Base-by-base conservation (phyloP, 345 rosid genomes). In the Clarkia xantiana region DNA sequence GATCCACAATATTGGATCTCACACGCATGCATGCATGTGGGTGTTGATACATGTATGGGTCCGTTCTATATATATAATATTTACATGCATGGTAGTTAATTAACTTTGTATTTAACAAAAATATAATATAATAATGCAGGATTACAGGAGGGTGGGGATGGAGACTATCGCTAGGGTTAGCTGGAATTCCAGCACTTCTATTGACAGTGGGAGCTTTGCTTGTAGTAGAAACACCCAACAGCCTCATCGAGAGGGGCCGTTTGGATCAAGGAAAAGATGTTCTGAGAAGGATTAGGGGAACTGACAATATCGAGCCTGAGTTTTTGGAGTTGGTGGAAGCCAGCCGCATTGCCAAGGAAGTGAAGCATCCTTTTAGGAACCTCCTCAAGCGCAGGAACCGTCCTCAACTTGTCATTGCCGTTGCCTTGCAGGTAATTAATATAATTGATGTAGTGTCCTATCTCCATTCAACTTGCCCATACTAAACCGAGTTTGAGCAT, bases 71-170 rank as follows among this genome's bases (percentile, higher is more conserved):
- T n/a, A n/a, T n/a, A n/a, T n/a, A n/a, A n/a, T n/a, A n/a, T n/a
- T n/a, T n/a, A n/a, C n/a, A n/a, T n/a, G n/a, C n/a, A n/a, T n/a
- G n/a, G n/a, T n/a, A n/a, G n/a, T n/a, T n/a, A n/a, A n/a, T n/a
- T n/a, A n/a, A n/a, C n/a, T n/a, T n/a, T n/a, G n/a, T n/a, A n/a
- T n/a, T n/a, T n/a, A n/a, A n/a, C n/a, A n/a, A n/a, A n/a, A n/a
- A n/a, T n/a, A n/a, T n/a, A n/a, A n/a, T n/a, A n/a, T n/a, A n/a
- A n/a, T n/a, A n/a, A n/a, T n/a, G n/a, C n/a, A 91, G 98, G 69
- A 86, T 91, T 4, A 43, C 44, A 20, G 81, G 71, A 11, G 94
- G 90, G 39, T 86, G 95, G 95, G 98, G 98, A 9, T 91, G 98
- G 98, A 84, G 98, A 38, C 58, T 91, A 22, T 91, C 98, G 20